Conservation (phyloP, 345 rosid genomes). For the Lenwebbia sp. region DNA sequence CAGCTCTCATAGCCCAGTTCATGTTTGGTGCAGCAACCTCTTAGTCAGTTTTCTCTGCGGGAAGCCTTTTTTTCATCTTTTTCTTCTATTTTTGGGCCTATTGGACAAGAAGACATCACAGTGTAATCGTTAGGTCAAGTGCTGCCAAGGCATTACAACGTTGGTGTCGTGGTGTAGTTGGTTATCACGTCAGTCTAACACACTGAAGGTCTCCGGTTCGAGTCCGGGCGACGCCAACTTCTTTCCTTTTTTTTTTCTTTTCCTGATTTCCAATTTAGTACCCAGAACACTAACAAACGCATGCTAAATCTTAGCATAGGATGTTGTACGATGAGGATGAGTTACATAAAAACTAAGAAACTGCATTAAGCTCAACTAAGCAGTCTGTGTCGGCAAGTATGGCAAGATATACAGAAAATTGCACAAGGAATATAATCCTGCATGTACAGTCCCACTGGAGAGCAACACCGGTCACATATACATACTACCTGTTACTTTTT, state of each 20-base stretch:
- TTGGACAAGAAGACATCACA: neutral
- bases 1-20: neutral
- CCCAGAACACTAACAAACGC: neutral
- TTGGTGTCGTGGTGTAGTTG: constrained; percentile 95
- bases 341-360: neutral
- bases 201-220: constrained; percentile 98
- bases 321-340: neutral
- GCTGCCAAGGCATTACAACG: accelerated
- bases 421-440: constrained; percentile 2
- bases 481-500: neutral
- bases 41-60: neutral
- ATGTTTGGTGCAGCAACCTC: neutral
- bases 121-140: accelerated
- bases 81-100: neutral
- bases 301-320: neutral
- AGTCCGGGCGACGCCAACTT: constrained; percentile 75
- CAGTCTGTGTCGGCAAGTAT: neutral
- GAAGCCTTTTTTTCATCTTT: neutral
- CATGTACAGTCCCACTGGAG: neutral
- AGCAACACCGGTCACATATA: neutral
- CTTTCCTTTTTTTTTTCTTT: accelerated
- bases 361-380: neutral
- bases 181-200: constrained; percentile 98
- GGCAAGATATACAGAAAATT: constrained; percentile 14
- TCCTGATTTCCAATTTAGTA: neutral